A percentile compares a stretch with the other conserved stretches of the same genome.
phyloP scores from a whole-genome alignment of 1,284 basidiomycete species.

The Heterobasidion occidentale region DNA sequence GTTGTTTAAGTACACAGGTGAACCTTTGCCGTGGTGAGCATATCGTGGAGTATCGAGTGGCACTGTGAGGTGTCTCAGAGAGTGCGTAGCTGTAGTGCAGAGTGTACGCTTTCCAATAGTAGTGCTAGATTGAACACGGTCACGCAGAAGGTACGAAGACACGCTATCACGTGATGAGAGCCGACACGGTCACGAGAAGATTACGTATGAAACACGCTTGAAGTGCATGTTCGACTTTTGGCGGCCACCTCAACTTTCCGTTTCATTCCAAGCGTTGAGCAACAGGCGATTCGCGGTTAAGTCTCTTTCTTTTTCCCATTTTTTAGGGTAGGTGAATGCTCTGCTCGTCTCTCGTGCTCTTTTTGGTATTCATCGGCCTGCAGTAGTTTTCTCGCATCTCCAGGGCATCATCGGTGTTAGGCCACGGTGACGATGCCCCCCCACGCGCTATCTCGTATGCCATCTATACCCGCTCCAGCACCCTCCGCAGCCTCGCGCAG shows the following conservation, averaged over 20 bases:
- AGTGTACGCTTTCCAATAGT: not conserved
- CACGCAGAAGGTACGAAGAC: not conserved
- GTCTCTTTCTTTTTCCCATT: not conserved
- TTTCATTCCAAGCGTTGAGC: not conserved
- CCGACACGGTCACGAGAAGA: not conserved
- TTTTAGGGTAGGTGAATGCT: not conserved
- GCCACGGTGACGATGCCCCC: conserved; percentile 12
- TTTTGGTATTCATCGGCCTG: not conserved
- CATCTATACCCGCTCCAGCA: conserved; percentile 12
- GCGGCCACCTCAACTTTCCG: not conserved
- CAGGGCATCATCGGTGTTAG: conserved; percentile 12
- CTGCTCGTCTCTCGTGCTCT: not conserved
- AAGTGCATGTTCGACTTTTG: not conserved
- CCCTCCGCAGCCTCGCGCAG: conserved; percentile 17
- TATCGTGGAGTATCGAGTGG: not conserved
- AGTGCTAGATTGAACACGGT: no score
- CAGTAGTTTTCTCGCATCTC: not conserved
- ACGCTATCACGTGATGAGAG: not conserved
- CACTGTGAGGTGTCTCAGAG: not conserved
- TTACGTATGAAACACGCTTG: not conserved
- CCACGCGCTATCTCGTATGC: conserved; percentile 5
- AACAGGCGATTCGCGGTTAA: not conserved
- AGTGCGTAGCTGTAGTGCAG: not conserved
- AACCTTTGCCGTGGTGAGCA: conserved; percentile 13
- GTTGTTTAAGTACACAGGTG: conserved; percentile 22